A percentile compares a stretch with the other conserved stretches of the same genome.
Evolutionary conservation across 257 asterid genomes (phyloP).

Genomic region (Anisodus tanguticus): DNA sequence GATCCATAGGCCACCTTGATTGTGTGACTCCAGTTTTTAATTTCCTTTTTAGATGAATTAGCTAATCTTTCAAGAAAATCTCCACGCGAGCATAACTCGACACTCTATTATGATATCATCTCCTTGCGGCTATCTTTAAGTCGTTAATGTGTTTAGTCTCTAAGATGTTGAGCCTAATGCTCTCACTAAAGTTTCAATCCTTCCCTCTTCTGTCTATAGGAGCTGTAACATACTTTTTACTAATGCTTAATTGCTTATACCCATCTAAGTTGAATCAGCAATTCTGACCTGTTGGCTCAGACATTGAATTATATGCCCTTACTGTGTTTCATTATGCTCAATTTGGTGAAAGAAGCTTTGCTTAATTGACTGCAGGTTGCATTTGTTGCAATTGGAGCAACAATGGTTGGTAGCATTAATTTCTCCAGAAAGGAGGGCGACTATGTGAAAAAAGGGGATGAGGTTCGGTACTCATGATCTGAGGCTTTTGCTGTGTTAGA

Average conservation of each 20-base stretch:
- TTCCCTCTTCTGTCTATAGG: slow-evolving; percentile 13
- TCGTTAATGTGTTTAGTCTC: neutral
- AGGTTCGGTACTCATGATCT: slow-evolving; percentile 51
- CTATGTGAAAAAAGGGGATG: slow-evolving; percentile 81
- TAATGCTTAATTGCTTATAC: slow-evolving; percentile 23
- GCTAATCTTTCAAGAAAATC: neutral
- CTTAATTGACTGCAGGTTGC: slow-evolving; percentile 69
- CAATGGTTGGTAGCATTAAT: slow-evolving; percentile 98
- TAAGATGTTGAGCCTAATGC: neutral
- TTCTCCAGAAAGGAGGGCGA: slow-evolving; percentile 72
- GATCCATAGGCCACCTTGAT: too few species aligned
- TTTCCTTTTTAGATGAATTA: too few species aligned
- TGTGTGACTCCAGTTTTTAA: too few species aligned
- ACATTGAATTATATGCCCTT: slow-evolving; percentile 9
- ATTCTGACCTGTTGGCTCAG: slow-evolving; percentile 15
- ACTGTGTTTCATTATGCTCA: slow-evolving; percentile 12
- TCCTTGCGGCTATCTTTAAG: slow-evolving; percentile 3
- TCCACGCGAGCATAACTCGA: neutral
- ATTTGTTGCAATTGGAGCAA: slow-evolving; percentile 97
- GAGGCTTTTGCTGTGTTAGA: neutral
- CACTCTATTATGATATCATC: slow-evolving; percentile 9
- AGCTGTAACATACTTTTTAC: slow-evolving; percentile 8
- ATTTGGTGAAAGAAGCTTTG: slow-evolving; percentile 21
- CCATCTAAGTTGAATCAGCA: slow-evolving; percentile 3
- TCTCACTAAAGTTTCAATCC: neutral